Percentiles rank a stretch among this genome's conserved stretches.
Conservation (phyloP, 345 rosid species). For the Euphorbia tirucalli region DNA sequence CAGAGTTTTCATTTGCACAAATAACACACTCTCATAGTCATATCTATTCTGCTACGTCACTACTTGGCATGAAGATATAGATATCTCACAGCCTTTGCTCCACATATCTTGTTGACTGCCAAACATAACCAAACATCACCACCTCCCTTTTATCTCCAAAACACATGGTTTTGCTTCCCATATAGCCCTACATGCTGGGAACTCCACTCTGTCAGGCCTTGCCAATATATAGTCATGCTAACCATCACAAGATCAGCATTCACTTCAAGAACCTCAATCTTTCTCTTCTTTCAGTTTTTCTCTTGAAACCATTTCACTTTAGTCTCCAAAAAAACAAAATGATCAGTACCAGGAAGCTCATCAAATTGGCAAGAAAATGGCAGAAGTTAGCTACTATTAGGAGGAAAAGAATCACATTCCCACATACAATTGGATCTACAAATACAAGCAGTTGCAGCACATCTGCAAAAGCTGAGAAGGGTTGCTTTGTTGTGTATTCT, state of each 20-base stretch:
- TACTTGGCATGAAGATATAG: not conserved
- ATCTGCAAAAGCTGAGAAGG: slow-evolving; percentile 6
- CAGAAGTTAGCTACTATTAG: not conserved
- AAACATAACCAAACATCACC: not conserved
- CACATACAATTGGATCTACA: not conserved
- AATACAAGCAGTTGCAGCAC: not conserved
- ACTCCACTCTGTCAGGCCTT: not conserved
- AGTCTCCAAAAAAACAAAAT: not conserved
- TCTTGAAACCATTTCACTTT: not conserved
- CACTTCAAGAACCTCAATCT: not conserved
- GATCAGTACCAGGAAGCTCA: slow-evolving; percentile 1
- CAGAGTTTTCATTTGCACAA: too few relatives aligned
- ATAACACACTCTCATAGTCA: too few relatives aligned
- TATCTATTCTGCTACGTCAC: not conserved
- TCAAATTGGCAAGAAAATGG: slow-evolving; percentile 5
- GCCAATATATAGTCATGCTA: not conserved
- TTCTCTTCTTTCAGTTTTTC: not conserved
- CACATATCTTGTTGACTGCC: not conserved
- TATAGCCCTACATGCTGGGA: not conserved
- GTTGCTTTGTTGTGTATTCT: slow-evolving; percentile 12
- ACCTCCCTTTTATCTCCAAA: not conserved
- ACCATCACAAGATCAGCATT: not conserved
- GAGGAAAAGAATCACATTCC: not conserved
- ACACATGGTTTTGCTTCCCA: not conserved
- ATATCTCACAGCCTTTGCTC: not conserved